These are phyloP conservation scores for Eucalyptus erythrocorys DNA, from an alignment of 345 rosid genomes.

Conservation along the genomic window DNA sequence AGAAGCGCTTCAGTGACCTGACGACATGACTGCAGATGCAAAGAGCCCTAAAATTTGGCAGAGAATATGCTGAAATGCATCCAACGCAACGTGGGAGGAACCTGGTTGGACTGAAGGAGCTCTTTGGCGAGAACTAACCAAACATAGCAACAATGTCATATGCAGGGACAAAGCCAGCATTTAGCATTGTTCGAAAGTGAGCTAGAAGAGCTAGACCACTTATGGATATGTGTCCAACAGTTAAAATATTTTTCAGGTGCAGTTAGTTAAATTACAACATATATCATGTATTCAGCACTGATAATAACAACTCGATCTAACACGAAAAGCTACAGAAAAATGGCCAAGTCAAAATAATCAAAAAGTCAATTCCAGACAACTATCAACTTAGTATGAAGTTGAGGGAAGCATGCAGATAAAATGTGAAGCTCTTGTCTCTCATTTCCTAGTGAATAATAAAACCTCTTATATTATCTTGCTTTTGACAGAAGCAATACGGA, in stretches of 20 bases:
- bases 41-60: neutral
- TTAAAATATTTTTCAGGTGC: neutral
- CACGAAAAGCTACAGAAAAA: neutral
- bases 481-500: neutral
- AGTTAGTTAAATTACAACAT: neutral
- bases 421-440: neutral
- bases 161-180: neutral
- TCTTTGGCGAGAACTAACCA: neutral
- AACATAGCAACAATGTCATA: neutral
- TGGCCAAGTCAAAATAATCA: neutral
- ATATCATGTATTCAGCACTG: neutral
- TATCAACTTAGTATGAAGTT: neutral
- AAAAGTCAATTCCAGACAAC: neutral
- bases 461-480: neutral
- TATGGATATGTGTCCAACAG: neutral
- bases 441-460: neutral
- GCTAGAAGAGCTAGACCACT: neutral
- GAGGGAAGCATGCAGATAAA: neutral
- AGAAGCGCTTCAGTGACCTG: constrained; percentile 41
- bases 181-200: neutral
- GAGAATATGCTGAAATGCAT: neutral
- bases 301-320: neutral
- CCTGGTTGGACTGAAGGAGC: neutral
- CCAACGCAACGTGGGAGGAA: neutral
- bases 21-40: constrained; percentile 39